Percentiles rank a stretch among this genome's conserved stretches.
Conservation (phyloP, 2,329 filamentous ascomycete species). For the Orbilia oligospora region DNA sequence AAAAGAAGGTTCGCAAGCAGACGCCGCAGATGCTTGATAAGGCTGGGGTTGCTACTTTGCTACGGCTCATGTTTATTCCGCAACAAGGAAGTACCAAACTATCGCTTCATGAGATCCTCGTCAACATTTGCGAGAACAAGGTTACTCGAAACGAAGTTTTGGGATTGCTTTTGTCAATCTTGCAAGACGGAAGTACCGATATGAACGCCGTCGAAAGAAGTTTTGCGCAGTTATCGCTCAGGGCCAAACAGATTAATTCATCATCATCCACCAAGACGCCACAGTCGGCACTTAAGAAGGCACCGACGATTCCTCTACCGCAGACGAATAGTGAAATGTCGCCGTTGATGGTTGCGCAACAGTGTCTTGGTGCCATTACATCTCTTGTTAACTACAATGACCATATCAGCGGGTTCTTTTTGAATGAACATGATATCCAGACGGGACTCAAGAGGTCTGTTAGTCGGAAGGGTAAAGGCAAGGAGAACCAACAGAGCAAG, state of each 20-base stretch:
- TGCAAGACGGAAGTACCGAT: constrained; percentile 95
- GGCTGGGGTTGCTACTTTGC: constrained; percentile 91
- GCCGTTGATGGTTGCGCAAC: constrained; percentile 93
- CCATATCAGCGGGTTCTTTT: constrained; percentile 90
- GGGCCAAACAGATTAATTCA: constrained; percentile 78
- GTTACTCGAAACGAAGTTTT: constrained; percentile 95
- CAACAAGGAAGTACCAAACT: constrained; percentile 88
- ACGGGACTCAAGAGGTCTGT: constrained; percentile 79
- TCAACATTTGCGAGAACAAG: constrained; percentile 95
- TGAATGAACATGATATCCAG: constrained; percentile 90
- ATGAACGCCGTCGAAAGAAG: constrained; percentile 94
- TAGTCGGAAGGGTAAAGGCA: constrained; percentile 87
- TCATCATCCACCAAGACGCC: constrained; percentile 66
- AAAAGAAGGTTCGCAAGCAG: constrained; percentile 81
- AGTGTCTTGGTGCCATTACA: constrained; percentile 88
- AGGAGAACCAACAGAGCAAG: constrained; percentile 76
- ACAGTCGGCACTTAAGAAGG: constrained; percentile 76
- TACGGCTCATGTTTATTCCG: constrained; percentile 98
- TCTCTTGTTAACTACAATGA: constrained; percentile 87
- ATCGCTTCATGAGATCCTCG: constrained; percentile 87
- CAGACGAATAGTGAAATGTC: constrained; percentile 87
- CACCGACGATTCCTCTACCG: constrained; percentile 72
- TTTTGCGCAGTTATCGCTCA: constrained; percentile 91
- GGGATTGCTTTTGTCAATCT: constrained; percentile 89
- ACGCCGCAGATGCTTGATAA: constrained; percentile 98